These are phyloP conservation scores for Bipolaris victoriae DNA, from an alignment of 2,329 filamentous ascomycete species.

Conservation along the genomic window DNA sequence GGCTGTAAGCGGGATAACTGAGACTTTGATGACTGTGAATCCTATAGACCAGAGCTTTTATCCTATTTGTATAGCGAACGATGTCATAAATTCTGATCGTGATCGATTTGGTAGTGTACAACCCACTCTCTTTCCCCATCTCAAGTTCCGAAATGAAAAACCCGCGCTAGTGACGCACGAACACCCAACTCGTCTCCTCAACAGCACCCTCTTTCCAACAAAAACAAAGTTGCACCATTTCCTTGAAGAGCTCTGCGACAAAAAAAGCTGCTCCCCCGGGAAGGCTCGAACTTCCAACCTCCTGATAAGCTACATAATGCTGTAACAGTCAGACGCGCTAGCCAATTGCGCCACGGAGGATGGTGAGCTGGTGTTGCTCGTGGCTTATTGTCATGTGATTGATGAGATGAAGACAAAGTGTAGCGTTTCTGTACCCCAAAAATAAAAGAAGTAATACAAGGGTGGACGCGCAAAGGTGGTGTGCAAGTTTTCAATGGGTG, in stretches of 20 bases:
- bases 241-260: not conserved
- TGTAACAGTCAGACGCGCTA: conserved; percentile 68
- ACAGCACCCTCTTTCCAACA: not conserved
- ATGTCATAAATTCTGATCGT: too few species aligned
- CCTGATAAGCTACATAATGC: conserved; percentile 30
- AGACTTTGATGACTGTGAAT: too few species aligned
- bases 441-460: not conserved
- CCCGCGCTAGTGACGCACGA: not conserved
- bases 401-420: not conserved
- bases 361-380: conserved; percentile 21
- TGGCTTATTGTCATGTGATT: conserved; percentile 29
- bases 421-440: not conserved
- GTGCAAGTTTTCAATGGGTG: not conserved
- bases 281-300: conserved; percentile 46
- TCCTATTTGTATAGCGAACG: too few species aligned
- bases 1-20: too few species aligned
- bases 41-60: too few species aligned
- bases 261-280: conserved; percentile 37
- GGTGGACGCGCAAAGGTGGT: not conserved
- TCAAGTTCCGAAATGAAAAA: too few species aligned
- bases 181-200: not conserved
- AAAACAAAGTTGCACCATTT: not conserved
- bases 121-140: too few species aligned
- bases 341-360: conserved; percentile 58
- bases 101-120: too few species aligned